phyloP scores from a whole-genome alignment of 2,329 filamentous ascomycete genomes.

The Fusarium avenaceum region DNA sequence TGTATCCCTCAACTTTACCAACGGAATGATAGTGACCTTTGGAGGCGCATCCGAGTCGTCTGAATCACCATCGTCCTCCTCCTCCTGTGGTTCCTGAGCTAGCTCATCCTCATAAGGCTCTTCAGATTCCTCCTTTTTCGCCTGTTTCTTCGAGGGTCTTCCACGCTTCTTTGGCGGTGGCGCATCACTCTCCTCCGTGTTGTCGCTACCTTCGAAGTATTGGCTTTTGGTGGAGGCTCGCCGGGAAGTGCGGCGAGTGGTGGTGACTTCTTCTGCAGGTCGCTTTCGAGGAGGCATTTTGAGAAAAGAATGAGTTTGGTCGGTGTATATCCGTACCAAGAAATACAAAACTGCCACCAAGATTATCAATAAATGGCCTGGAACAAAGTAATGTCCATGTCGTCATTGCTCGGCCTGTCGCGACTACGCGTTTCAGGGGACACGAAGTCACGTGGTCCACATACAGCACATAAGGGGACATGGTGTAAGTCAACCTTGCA shows the following conservation, averaged over 20 bases:
- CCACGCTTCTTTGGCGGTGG: slow-evolving; percentile 51
- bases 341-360: slow-evolving; percentile 5
- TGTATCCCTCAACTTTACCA: slow-evolving; percentile 54
- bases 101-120: slow-evolving; percentile 48
- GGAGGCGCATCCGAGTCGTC: slow-evolving; percentile 56
- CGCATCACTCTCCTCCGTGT: slow-evolving; percentile 42
- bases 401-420: slow-evolving; percentile 45
- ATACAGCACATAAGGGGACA: not conserved
- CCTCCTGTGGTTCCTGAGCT: slow-evolving; percentile 46
- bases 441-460: slow-evolving; percentile 49
- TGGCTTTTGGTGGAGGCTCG: slow-evolving; percentile 63
- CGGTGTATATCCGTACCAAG: not conserved
- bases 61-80: slow-evolving; percentile 51
- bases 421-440: slow-evolving; percentile 42
- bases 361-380: not conserved
- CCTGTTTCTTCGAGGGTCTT: slow-evolving; percentile 43
- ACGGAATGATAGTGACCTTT: slow-evolving; percentile 54
- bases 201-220: slow-evolving; percentile 61
- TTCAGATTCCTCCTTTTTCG: slow-evolving; percentile 44
- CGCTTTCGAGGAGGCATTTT: slow-evolving; percentile 59
- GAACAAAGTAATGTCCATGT: slow-evolving; percentile 30
- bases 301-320: not conserved
- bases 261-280: slow-evolving; percentile 49
- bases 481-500: not conserved
- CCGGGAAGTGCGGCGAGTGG: slow-evolving; percentile 61